Conservation (phyloP, 129 eudicot genomes). For the Saposhnikovia divaricata region DNA sequence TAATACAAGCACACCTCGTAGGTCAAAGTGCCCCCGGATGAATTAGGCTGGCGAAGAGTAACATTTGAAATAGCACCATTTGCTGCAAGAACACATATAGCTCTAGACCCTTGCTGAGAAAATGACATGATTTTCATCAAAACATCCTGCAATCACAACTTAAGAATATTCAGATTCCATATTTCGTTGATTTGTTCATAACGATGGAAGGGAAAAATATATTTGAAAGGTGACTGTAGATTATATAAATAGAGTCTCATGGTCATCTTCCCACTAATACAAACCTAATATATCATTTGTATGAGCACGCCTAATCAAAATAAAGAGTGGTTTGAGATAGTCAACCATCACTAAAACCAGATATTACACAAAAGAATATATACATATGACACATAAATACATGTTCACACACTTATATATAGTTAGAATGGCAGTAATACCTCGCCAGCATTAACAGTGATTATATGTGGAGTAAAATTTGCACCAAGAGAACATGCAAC, state of each 20-base stretch:
- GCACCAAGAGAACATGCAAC: constrained; percentile 33
- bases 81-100: constrained; percentile 72
- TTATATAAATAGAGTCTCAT: too few relatives aligned
- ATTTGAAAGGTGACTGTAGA: background rate
- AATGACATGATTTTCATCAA: constrained; percentile 67
- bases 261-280: background rate
- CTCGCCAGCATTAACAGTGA: constrained; percentile 68
- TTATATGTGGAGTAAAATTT: constrained; percentile 62
- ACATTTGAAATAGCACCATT: constrained; percentile 78
- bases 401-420: background rate
- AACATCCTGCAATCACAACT: constrained; percentile 47
- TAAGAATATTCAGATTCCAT: background rate
- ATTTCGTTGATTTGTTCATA: background rate
- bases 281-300: background rate
- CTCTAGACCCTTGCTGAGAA: constrained; percentile 64
- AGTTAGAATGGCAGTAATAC: constrained; percentile 22
- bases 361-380: too few relatives aligned
- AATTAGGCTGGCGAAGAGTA: constrained; percentile 67
- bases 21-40: constrained; percentile 83
- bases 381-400: too few relatives aligned
- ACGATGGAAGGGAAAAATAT: background rate
- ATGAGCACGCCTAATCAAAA: background rate
- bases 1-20: constrained; percentile 51
- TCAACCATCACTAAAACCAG: background rate
- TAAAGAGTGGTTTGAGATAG: background rate